Conservation (phyloP, 208 protist species). For the Trypanosoma cruzi region DNA sequence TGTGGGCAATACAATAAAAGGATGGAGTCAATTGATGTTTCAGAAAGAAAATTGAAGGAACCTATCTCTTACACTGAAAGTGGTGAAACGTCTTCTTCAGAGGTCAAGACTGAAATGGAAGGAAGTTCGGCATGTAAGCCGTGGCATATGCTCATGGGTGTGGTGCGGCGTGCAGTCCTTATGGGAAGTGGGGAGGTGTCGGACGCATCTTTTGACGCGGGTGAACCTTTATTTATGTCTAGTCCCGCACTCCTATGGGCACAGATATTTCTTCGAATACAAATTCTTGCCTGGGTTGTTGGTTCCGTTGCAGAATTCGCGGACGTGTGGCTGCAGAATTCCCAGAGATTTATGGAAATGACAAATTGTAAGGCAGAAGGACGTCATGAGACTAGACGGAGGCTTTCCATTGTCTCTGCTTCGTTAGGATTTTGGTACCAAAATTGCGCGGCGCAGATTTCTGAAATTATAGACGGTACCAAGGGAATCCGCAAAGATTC, state of each 20-base stretch:
- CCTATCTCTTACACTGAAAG: not conserved
- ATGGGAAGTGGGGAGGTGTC: not conserved
- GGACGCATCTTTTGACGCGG: not conserved
- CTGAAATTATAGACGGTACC: not conserved
- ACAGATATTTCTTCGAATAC: slow-evolving; percentile 22
- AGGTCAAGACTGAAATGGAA: not conserved
- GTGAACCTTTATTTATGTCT: not conserved
- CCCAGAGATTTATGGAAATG: not conserved
- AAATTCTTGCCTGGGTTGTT: slow-evolving; percentile 35
- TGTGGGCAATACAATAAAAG: not conserved
- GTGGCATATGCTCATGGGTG: slow-evolving; percentile 19
- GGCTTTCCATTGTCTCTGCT: not conserved
- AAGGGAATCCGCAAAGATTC: not conserved
- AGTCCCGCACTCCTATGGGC: slow-evolving; percentile 7
- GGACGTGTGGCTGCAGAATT: slow-evolving; percentile 6
- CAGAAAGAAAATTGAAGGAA: slow-evolving; percentile 1
- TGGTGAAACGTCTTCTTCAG: not conserved
- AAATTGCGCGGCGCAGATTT: slow-evolving; percentile 17
- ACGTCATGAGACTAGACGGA: not conserved
- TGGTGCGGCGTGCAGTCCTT: slow-evolving; percentile 17
- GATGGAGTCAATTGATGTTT: not conserved
- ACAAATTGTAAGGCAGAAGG: not conserved
- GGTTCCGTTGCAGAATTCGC: slow-evolving; percentile 31
- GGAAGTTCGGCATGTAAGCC: not conserved
- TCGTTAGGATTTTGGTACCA: slow-evolving; percentile 32